Evolutionary conservation across 139 green algal genomes (phyloP).

Genomic region (Micractinium conductrix): DNA sequence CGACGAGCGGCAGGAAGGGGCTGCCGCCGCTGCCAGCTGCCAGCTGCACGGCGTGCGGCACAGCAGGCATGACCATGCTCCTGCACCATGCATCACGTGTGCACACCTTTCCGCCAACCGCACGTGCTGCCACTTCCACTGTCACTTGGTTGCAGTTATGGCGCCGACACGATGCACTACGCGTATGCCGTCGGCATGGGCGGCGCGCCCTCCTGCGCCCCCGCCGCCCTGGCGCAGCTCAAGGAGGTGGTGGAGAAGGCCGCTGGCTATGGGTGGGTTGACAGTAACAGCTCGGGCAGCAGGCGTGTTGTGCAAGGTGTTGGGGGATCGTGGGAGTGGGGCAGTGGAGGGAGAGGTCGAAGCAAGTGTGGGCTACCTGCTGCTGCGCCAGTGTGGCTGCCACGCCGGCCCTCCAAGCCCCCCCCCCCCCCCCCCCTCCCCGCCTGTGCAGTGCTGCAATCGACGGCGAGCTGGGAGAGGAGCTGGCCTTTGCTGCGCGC

Average conservation of each 20-base stretch:
- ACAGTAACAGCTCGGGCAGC: background rate
- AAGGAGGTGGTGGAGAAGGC: constrained; percentile 29
- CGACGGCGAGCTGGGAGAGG: constrained; percentile 28
- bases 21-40: too few species aligned
- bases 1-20: too few species aligned
- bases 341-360: too few species aligned
- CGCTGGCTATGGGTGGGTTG: background rate
- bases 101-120: too few species aligned
- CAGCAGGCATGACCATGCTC: too few species aligned
- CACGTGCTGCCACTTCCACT: background rate
- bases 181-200: constrained; percentile 31
- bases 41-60: too few species aligned
- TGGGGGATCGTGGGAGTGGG: background rate
- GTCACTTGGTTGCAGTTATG: constrained; percentile 40
- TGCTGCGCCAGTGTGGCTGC: too few species aligned
- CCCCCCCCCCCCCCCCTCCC: too few species aligned
- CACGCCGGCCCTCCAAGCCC: background rate
- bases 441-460: background rate
- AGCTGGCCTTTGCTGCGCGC: constrained; percentile 45
- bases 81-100: too few species aligned
- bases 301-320: background rate
- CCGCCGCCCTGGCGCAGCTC: constrained; percentile 42
- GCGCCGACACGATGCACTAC: constrained; percentile 52
- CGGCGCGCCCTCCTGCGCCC: constrained; percentile 46
- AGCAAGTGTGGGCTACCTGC: background rate